These are phyloP conservation scores for Xylaria grammica DNA, from an alignment of 495 filamentous ascomycete genomes.

Conservation along the genomic window DNA sequence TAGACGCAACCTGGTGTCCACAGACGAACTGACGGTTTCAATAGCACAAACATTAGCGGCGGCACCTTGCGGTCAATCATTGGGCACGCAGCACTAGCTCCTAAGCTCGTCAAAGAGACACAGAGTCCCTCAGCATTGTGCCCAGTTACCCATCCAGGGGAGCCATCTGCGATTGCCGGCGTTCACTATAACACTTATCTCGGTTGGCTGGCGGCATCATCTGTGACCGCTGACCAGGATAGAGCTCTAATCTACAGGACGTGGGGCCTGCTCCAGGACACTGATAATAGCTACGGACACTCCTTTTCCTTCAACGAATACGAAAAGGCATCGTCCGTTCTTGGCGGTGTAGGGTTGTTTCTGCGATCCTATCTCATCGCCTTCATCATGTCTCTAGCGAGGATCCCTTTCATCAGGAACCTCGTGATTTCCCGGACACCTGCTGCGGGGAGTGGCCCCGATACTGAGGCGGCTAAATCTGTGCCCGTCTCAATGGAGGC, in stretches of 20 bases:
- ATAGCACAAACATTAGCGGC: conserved; percentile 1
- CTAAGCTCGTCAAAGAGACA: too few relatives aligned
- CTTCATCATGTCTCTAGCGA: too few relatives aligned
- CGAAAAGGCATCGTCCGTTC: conserved; percentile 21
- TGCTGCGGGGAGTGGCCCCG: conserved; percentile 24
- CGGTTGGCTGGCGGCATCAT: conserved; percentile 25
- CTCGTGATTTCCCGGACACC: too few relatives aligned
- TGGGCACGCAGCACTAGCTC: neutral
- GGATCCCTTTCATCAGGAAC: too few relatives aligned
- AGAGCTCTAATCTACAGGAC: conserved; percentile 30
- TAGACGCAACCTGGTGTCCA: too few relatives aligned
- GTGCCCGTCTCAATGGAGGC: conserved; percentile 26
- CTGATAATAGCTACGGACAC: conserved; percentile 20
- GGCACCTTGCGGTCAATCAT: neutral
- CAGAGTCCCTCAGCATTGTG: too few relatives aligned
- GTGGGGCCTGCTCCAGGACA: conserved; percentile 26
- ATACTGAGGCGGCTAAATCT: conserved; percentile 22
- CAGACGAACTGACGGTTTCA: too few relatives aligned
- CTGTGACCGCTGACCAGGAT: conserved; percentile 18
- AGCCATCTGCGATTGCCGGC: neutral
- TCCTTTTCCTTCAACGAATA: conserved; percentile 29
- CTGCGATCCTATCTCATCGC: too few relatives aligned
- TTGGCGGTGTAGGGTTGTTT: conserved; percentile 14
- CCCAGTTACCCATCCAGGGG: neutral
- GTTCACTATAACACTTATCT: conserved; percentile 21